These are phyloP conservation scores for Isatis tinctoria DNA, from an alignment of 345 rosid species.

Conservation along the genomic window DNA sequence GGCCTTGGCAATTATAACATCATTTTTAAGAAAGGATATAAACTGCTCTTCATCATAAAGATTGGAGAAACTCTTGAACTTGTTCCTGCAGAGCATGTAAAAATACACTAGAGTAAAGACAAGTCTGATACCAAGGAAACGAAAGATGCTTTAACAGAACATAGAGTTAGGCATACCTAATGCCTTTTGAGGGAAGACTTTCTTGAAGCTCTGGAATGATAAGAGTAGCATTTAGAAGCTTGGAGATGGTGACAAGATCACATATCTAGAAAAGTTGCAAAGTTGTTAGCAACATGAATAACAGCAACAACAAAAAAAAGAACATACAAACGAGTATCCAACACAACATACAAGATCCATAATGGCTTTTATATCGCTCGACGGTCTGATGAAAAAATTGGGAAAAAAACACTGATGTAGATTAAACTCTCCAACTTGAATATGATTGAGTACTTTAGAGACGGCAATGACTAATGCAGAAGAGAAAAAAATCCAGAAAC, in stretches of 20 bases:
- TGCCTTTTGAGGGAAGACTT: slow-evolving; percentile 80
- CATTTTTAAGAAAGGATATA: slow-evolving; percentile 84
- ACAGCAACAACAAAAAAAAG: not conserved
- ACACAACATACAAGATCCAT: not conserved
- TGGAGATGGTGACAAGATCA: slow-evolving; percentile 99
- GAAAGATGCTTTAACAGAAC: not conserved
- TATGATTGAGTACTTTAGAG: not conserved
- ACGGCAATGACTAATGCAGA: too few relatives aligned
- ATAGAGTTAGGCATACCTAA: slow-evolving; percentile 51
- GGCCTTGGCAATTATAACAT: slow-evolving; percentile 59
- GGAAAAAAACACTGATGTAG: not conserved
- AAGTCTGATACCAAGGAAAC: not conserved
- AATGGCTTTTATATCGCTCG: not conserved
- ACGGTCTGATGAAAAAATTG: not conserved
- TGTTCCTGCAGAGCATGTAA: slow-evolving; percentile 45
- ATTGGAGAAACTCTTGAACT: slow-evolving; percentile 95
- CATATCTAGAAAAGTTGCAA: slow-evolving; percentile 89
- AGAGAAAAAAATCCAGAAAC: not conserved
- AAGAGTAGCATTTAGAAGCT: slow-evolving; percentile 99
- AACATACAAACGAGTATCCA: not conserved
- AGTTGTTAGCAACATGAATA: slow-evolving; percentile 36
- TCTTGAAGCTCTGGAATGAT: slow-evolving; percentile 99
- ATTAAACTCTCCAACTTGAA: not conserved
- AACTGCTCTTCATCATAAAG: slow-evolving; percentile 92
- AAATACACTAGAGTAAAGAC: slow-evolving; percentile 14